Evolutionary conservation across 305 asterid species (phyloP).

Genomic region (Andrographis paniculata): DNA sequence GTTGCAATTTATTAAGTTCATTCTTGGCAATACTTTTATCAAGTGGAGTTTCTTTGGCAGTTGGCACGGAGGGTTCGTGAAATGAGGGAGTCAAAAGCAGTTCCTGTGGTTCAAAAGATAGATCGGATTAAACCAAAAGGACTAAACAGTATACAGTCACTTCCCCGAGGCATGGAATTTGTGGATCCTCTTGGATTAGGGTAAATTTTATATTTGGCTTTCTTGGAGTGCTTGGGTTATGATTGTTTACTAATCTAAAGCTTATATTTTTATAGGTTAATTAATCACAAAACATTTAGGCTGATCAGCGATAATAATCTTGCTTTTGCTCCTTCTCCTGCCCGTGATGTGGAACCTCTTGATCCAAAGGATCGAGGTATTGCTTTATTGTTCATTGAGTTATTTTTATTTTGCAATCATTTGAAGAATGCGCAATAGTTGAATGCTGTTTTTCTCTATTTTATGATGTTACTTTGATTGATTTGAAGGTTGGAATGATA

Average conservation of each 20-base stretch:
- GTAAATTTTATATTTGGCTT: constrained; percentile 31
- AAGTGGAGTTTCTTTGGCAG: constrained; percentile 42
- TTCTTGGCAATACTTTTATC: constrained; percentile 16
- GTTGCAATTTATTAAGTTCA: constrained; percentile 1
- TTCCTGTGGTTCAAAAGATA: constrained; percentile 45
- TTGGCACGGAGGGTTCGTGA: constrained; percentile 91
- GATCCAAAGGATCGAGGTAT: constrained; percentile 80
- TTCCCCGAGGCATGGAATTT: constrained; percentile 98
- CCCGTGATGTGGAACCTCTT: constrained; percentile 63
- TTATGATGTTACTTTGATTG: not conserved
- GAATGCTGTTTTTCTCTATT: not conserved
- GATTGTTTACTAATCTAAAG: constrained; percentile 23
- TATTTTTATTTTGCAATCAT: constrained; percentile 15
- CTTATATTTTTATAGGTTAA: constrained; percentile 48
- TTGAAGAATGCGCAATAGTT: constrained; percentile 1
- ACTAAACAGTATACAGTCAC: constrained; percentile 65
- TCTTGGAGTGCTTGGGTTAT: constrained; percentile 15
- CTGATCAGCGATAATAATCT: constrained; percentile 74
- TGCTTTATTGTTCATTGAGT: constrained; percentile 20
- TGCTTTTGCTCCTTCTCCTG: constrained; percentile 51
- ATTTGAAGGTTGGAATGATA: not conserved
- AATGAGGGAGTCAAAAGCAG: constrained; percentile 87
- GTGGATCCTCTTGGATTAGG: constrained; percentile 97
- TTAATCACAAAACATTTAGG: constrained; percentile 83
- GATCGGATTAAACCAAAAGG: constrained; percentile 60